Percentiles rank a stretch among this genome's conserved stretches.
These are phyloP conservation scores for Gymnopus androsaceus DNA, from an alignment of 1,284 basidiomycete species.

Conservation along the genomic window DNA sequence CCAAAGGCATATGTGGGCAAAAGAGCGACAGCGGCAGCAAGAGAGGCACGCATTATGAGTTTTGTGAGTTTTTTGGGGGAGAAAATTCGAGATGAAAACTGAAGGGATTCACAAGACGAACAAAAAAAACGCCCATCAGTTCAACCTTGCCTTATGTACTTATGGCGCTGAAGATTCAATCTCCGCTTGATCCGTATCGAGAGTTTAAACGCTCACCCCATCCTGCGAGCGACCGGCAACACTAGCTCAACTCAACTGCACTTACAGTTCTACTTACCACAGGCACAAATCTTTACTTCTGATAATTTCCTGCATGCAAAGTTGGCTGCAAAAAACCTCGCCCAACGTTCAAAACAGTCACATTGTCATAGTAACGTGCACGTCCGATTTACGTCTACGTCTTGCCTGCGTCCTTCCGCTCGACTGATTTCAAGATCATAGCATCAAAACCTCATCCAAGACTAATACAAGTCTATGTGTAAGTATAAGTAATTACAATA, in stretches of 20 bases:
- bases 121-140: neutral
- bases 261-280: no score
- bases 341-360: no score
- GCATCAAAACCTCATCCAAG: no score
- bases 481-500: no score
- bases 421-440: no score
- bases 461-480: no score
- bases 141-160: no score
- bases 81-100: neutral
- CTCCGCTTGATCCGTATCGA: neutral
- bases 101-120: neutral
- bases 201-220: conserved; percentile 1
- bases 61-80: neutral
- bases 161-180: no score
- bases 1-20: conserved; percentile 4
- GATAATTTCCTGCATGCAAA: no score
- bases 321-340: no score
- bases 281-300: neutral
- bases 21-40: conserved; percentile 8
- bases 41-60: conserved; percentile 4
- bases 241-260: neutral
- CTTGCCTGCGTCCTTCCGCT: no score
- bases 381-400: no score
- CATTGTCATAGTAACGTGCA: neutral
- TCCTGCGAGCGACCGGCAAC: neutral